phyloP scores from a whole-genome alignment of 1,284 basidiomycete species.

The Grifola frondosa region DNA sequence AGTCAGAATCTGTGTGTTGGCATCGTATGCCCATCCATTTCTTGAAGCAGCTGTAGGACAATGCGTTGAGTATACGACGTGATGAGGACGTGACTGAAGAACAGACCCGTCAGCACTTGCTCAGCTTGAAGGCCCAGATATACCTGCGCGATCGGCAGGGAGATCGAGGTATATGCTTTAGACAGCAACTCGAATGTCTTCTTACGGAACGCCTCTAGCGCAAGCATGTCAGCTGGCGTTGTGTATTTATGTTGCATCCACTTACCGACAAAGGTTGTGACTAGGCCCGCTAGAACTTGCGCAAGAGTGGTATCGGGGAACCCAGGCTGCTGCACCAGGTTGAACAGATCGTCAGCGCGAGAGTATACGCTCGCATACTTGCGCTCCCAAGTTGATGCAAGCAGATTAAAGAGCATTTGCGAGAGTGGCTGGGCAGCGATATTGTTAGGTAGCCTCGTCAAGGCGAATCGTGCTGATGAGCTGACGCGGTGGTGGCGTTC shows the following conservation, averaged over 20 bases:
- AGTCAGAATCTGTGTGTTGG: constrained; percentile 42
- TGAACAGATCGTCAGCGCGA: constrained; percentile 43
- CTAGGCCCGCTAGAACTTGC: constrained; percentile 43
- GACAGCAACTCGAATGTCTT: constrained; percentile 55
- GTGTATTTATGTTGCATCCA: constrained; percentile 31
- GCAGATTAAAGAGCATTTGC: constrained; percentile 44
- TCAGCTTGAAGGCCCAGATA: constrained; percentile 56
- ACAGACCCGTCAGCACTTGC: constrained; percentile 47
- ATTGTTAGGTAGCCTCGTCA: constrained; percentile 51
- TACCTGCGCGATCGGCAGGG: constrained; percentile 47
- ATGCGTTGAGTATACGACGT: constrained; percentile 1
- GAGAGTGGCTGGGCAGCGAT: constrained; percentile 44
- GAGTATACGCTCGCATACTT: constrained; percentile 54
- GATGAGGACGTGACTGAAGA: background rate
- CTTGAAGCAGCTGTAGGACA: constrained; percentile 39
- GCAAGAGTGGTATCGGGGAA: constrained; percentile 47
- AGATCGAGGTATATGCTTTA: constrained; percentile 61
- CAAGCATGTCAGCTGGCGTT: background rate
- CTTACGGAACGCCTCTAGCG: constrained; percentile 42
- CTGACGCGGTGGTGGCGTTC: too few species aligned
- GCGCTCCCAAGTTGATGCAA: constrained; percentile 50
- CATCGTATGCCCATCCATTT: constrained; percentile 52
- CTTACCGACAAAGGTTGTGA: constrained; percentile 52
- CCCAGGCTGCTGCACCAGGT: constrained; percentile 40
- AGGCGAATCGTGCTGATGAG: constrained; percentile 53